These are phyloP conservation scores for Plasmodium coatneyi DNA, from an alignment of 169 alveolate genomes.

Conservation along the genomic window DNA sequence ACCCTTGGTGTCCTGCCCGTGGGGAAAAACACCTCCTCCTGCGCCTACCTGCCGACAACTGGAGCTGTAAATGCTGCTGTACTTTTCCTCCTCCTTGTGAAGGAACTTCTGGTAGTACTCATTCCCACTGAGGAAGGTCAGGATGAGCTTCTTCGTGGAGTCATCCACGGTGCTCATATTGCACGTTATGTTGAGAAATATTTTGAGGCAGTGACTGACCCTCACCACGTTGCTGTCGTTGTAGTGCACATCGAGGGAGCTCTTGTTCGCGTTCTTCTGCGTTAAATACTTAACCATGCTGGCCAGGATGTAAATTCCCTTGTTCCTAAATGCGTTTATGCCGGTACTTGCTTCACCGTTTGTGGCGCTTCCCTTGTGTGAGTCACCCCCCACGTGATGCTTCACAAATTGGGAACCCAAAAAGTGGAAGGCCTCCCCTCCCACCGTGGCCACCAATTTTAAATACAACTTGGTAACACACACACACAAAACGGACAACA, in stretches of 20 bases:
- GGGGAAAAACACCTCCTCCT: neutral
- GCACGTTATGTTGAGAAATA: conserved; percentile 12
- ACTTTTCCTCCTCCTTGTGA: conserved; percentile 58
- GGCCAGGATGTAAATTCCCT: conserved; percentile 32
- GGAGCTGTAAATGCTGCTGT: conserved; percentile 47
- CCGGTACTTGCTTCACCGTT: neutral
- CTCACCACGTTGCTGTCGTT: conserved; percentile 66
- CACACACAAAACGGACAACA: conserved; percentile 65
- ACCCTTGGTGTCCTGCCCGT: neutral
- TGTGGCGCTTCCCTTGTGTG: neutral
- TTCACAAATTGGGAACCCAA: conserved; percentile 22
- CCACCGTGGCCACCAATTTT: conserved; percentile 18
- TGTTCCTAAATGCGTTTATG: conserved; percentile 31
- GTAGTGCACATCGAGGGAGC: conserved; percentile 9
- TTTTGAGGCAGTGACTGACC: conserved; percentile 57
- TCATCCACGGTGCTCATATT: neutral
- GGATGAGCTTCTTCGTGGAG: conserved; percentile 5
- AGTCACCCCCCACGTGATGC: neutral
- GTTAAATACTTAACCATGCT: conserved; percentile 25
- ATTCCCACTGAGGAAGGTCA: conserved; percentile 56
- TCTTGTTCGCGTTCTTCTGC: conserved; percentile 10
- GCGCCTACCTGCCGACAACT: neutral
- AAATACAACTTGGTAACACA: conserved; percentile 58
- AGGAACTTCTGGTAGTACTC: conserved; percentile 37
- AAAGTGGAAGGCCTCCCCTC: conserved; percentile 17